phyloP scores from a whole-genome alignment of 2,329 filamentous ascomycete species.

The Phaeosphaeriaceae sp. region DNA sequence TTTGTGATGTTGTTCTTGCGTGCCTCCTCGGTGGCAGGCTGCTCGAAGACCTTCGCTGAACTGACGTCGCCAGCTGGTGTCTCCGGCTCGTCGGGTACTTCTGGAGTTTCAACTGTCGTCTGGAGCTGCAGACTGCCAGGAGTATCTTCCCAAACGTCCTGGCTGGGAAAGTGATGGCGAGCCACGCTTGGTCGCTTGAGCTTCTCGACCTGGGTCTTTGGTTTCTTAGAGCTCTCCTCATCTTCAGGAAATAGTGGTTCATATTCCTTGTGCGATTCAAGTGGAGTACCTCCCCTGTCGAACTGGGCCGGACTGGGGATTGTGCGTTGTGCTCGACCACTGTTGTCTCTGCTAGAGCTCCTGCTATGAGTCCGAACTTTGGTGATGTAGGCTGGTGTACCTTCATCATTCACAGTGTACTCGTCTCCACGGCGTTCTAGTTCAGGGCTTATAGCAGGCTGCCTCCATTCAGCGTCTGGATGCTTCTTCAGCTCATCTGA shows the following conservation, averaged over 20 bases:
- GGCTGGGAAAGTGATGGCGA: slow-evolving; percentile 80
- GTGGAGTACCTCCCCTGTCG: slow-evolving; percentile 67
- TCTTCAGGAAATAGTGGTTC: slow-evolving; percentile 87
- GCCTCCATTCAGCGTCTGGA: slow-evolving; percentile 70
- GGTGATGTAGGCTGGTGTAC: slow-evolving; percentile 51
- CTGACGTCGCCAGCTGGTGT: slow-evolving; percentile 47
- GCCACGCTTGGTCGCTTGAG: slow-evolving; percentile 61
- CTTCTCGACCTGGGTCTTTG: slow-evolving; percentile 60
- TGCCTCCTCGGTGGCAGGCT: slow-evolving; percentile 58
- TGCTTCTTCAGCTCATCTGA: slow-evolving; percentile 85
- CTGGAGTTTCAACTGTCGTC: slow-evolving; percentile 84
- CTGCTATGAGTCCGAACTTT: slow-evolving; percentile 63
- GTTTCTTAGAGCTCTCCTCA: slow-evolving; percentile 67
- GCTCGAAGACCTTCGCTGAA: slow-evolving; percentile 51
- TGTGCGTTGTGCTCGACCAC: slow-evolving; percentile 61
- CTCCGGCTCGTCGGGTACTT: slow-evolving; percentile 60
- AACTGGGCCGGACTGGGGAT: slow-evolving; percentile 50
- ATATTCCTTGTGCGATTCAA: slow-evolving; percentile 92
- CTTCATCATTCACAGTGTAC: slow-evolving; percentile 57
- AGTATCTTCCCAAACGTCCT: slow-evolving; percentile 97
- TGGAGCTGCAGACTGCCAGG: slow-evolving; percentile 80
- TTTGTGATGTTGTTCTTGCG: slow-evolving; percentile 52
- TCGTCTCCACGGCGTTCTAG: slow-evolving; percentile 62
- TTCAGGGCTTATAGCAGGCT: slow-evolving; percentile 82
- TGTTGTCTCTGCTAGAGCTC: slow-evolving; percentile 54